Conservation (phyloP, 2,329 filamentous ascomycete species). For the Fusarium xylarioides region DNA sequence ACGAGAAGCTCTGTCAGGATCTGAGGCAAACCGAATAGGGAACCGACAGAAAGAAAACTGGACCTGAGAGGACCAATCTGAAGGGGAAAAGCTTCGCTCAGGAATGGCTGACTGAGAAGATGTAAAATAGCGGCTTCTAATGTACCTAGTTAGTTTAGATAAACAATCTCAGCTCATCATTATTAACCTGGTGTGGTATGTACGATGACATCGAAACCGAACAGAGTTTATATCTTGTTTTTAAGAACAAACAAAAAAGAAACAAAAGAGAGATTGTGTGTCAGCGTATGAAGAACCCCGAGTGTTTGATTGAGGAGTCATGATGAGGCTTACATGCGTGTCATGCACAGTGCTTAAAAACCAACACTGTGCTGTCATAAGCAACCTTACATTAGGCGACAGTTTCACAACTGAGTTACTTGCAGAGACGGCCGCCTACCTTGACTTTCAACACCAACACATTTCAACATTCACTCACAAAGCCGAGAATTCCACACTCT, state of each 20-base stretch:
- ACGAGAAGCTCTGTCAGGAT: conserved; percentile 32
- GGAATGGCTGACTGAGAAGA: background rate
- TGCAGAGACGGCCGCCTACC: background rate
- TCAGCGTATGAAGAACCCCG: too few species aligned
- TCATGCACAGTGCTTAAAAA: background rate
- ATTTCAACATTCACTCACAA: background rate
- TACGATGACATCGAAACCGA: fast-evolving
- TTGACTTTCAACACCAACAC: background rate
- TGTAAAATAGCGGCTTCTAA: background rate
- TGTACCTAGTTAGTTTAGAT: background rate
- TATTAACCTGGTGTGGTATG: background rate
- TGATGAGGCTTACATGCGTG: background rate
- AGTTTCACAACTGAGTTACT: conserved; percentile 16
- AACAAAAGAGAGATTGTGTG: background rate
- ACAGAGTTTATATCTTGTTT: background rate
- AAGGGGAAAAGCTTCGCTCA: background rate
- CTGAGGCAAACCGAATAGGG: background rate
- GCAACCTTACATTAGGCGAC: conserved; percentile 30
- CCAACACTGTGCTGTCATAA: conserved; percentile 26
- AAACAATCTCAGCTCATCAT: conserved; percentile 26
- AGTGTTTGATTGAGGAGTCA: conserved; percentile 4
- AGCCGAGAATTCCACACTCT: background rate
- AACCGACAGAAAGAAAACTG: too few species aligned
- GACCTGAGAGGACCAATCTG: background rate
- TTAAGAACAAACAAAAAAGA: too few species aligned